A percentile compares a stretch with the other conserved stretches of the same genome.
These are phyloP conservation scores for Nicotiana paniculata DNA, from an alignment of 257 asterid species.

Conservation along the genomic window DNA sequence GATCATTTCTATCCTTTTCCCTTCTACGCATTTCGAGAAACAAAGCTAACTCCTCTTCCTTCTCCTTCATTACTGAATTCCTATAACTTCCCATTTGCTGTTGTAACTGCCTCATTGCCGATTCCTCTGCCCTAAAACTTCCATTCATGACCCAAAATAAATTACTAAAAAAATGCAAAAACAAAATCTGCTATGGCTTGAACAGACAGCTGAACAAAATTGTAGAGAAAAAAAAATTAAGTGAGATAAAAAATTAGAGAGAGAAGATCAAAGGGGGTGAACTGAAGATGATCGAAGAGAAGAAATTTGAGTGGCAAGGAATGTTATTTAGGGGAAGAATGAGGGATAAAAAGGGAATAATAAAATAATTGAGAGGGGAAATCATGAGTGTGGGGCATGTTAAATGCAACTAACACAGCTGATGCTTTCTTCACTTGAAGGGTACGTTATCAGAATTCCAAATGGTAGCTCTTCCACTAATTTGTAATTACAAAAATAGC, in stretches of 20 bases:
- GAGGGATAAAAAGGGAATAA: not conserved
- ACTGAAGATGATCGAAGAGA: not conserved
- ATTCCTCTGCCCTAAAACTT: conserved; percentile 2
- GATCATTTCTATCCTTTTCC: conserved; percentile 5
- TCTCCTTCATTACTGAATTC: conserved; percentile 13
- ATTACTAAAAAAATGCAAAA: not conserved
- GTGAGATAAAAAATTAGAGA: not conserved
- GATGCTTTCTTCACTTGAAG: conserved; percentile 10
- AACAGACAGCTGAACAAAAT: not conserved
- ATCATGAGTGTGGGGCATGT: not conserved
- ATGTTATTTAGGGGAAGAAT: conserved; percentile 6
- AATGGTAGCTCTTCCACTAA: not conserved
- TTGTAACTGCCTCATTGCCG: not conserved
- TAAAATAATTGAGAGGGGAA: not conserved
- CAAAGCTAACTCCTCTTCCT: conserved; percentile 13
- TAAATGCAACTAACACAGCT: conserved; percentile 4
- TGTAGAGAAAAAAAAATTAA: not conserved
- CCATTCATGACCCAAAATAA: conserved; percentile 1
- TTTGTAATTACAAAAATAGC: not conserved
- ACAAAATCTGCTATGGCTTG: not conserved
- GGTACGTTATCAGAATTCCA: conserved; percentile 12
- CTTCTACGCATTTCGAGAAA: conserved; percentile 9
- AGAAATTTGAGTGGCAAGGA: not conserved
- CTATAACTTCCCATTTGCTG: not conserved
- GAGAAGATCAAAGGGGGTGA: not conserved